Conservation (phyloP, 768 basidiomycete genomes). For the Suillus placidus region DNA sequence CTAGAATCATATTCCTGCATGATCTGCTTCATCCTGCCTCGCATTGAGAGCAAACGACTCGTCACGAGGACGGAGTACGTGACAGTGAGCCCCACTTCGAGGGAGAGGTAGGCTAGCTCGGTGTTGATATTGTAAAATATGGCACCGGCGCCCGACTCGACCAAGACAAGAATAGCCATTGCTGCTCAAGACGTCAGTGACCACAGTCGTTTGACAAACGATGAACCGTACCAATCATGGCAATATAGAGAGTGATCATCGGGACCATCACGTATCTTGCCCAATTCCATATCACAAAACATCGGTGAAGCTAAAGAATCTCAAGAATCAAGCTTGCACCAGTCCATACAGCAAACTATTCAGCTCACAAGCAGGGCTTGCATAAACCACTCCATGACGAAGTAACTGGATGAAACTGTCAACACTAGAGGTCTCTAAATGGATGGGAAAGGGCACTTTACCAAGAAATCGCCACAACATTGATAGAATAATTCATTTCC, state of each 20-base stretch:
- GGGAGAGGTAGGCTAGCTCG: conserved; percentile 32
- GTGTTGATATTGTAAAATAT: conserved; percentile 28
- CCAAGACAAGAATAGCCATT: conserved; percentile 23
- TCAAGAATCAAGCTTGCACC: background rate
- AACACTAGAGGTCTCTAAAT: background rate
- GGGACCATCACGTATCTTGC: conserved; percentile 17
- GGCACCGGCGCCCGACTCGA: conserved; percentile 15
- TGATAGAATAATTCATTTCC: conserved; percentile 23
- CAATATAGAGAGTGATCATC: conserved; percentile 20
- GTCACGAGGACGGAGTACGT: conserved; percentile 35
- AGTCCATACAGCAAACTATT: background rate
- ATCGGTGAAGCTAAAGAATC: conserved; percentile 11
- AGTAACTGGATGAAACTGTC: conserved; percentile 22
- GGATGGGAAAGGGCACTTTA: conserved; percentile 12
- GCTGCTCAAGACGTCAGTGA: conserved; percentile 8
- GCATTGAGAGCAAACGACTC: conserved; percentile 28
- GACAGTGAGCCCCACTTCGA: conserved; percentile 37
- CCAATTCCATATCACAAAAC: conserved; percentile 21
- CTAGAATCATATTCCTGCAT: conserved; percentile 20
- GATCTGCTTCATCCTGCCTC: conserved; percentile 18
- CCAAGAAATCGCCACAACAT: conserved; percentile 25
- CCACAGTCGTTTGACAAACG: background rate
- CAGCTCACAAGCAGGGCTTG: conserved; percentile 25
- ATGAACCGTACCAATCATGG: conserved; percentile 17
- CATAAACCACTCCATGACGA: conserved; percentile 35